A percentile compares a stretch with the other conserved stretches of the same genome.
These are phyloP conservation scores for Fagopyrum tataricum DNA, from an alignment of 148 eudicot genomes.

Conservation along the genomic window DNA sequence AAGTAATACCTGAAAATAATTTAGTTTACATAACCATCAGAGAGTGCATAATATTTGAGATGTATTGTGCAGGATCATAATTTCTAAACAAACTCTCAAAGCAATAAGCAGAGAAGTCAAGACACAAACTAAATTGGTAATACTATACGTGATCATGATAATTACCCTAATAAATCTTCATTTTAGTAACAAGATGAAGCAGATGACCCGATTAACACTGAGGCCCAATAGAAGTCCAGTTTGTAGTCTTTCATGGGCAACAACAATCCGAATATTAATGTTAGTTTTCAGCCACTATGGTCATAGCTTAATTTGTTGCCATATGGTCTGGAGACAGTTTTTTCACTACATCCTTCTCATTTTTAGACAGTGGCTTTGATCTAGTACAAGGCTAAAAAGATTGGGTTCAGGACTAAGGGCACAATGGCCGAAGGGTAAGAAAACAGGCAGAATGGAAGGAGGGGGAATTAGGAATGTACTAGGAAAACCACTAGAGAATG, in stretches of 20 bases:
- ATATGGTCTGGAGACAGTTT: neutral
- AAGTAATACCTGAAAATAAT: constrained; percentile 74
- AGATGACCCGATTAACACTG: neutral
- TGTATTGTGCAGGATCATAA: neutral
- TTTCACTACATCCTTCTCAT: neutral
- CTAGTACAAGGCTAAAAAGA: neutral
- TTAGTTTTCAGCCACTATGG: neutral
- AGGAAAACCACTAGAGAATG: neutral
- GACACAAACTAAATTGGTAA: neutral
- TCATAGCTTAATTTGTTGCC: neutral
- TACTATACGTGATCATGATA: neutral
- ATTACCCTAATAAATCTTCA: no score
- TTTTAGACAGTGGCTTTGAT: neutral
- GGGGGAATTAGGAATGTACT: neutral
- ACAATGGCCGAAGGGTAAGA: neutral
- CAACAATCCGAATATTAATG: neutral
- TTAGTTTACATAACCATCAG: constrained; percentile 3
- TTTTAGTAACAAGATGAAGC: neutral
- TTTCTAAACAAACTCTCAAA: neutral
- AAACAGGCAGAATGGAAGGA: neutral
- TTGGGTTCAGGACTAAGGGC: neutral
- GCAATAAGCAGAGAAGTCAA: neutral
- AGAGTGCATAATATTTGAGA: neutral
- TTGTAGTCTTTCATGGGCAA: neutral
- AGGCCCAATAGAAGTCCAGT: neutral